Percentiles rank a stretch among this genome's conserved stretches.
Evolutionary conservation across 1,284 basidiomycete species (phyloP).

Genomic region (Pseudozyma flocculosa): DNA sequence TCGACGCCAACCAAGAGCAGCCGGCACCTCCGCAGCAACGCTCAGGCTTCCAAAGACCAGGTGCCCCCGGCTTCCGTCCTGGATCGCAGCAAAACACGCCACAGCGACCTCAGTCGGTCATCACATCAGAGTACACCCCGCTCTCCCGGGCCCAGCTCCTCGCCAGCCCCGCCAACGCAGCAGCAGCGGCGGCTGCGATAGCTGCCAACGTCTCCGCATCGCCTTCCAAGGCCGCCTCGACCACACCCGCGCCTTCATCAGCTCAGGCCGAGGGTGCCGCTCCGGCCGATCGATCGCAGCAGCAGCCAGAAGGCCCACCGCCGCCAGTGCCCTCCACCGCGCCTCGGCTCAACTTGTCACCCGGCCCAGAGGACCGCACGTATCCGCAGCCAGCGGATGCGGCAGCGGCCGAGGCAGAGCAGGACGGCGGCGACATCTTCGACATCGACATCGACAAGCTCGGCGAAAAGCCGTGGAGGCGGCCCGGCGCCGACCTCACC

Average conservation of each 20-base stretch:
- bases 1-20: slow-evolving; percentile 48
- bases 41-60: slow-evolving; percentile 26
- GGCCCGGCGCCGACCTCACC: slow-evolving; percentile 86
- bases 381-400: slow-evolving; percentile 50
- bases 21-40: slow-evolving; percentile 31
- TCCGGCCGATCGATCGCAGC: slow-evolving; percentile 3
- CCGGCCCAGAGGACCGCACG: slow-evolving; percentile 31
- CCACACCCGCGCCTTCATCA: background rate
- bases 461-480: slow-evolving; percentile 80
- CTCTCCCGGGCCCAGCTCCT: slow-evolving; percentile 67
- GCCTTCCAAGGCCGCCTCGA: slow-evolving; percentile 9
- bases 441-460: slow-evolving; percentile 83
- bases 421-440: slow-evolving; percentile 65
- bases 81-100: slow-evolving; percentile 21
- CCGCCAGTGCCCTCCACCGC: slow-evolving; percentile 46
- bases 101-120: slow-evolving; percentile 61
- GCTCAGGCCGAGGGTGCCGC: slow-evolving; percentile 5
- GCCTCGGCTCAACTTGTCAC: slow-evolving; percentile 39
- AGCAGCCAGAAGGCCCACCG: slow-evolving; percentile 39
- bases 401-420: slow-evolving; percentile 56
- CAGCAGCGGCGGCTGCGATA: slow-evolving; percentile 5
- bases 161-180: slow-evolving; percentile 17
- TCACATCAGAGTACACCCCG: slow-evolving; percentile 87
- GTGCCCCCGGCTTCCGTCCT: slow-evolving; percentile 10
- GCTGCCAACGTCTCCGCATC: slow-evolving; percentile 5